phyloP scores from a whole-genome alignment of 306 rosid species.

The Gleditsia sinensis region DNA sequence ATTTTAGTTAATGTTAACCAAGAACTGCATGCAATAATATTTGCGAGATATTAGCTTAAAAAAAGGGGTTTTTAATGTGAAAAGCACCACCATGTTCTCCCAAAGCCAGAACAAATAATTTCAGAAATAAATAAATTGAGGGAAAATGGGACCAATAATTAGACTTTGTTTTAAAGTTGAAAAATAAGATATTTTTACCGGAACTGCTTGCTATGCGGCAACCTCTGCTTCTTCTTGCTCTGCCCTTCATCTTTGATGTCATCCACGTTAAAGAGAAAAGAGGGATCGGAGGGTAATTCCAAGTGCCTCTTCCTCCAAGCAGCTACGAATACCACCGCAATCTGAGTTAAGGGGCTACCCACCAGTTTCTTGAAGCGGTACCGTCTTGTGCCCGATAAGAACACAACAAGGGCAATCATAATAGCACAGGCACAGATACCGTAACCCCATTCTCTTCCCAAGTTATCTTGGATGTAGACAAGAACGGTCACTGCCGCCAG shows the following conservation, averaged over 20 bases:
- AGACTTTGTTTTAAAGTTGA: no score
- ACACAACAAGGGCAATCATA: conserved; percentile 51
- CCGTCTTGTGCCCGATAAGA: conserved; percentile 63
- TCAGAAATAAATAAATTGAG: no score
- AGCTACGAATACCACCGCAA: conserved; percentile 63
- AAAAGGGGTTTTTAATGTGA: not conserved
- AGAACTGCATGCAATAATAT: no score
- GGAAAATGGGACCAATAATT: no score
- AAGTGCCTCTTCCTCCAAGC: conserved; percentile 68
- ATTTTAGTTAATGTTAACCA: no score
- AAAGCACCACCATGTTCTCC: not conserved
- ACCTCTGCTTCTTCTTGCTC: conserved; percentile 54
- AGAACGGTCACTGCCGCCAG: conserved; percentile 75
- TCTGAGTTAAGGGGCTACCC: conserved; percentile 86
- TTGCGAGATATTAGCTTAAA: no score
- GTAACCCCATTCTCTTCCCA: conserved; percentile 85
- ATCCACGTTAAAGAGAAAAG: conserved; percentile 53
- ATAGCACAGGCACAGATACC: conserved; percentile 74
- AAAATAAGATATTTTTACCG: conserved; percentile 41
- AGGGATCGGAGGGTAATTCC: conserved; percentile 61
- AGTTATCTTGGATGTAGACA: conserved; percentile 74
- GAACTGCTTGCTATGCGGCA: conserved; percentile 73
- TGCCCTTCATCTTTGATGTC: conserved; percentile 38
- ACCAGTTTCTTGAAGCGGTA: conserved; percentile 77
- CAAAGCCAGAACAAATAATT: no score